Conservation (phyloP, 1,284 basidiomycete species). For the Filobasidium uniguttulatum region DNA sequence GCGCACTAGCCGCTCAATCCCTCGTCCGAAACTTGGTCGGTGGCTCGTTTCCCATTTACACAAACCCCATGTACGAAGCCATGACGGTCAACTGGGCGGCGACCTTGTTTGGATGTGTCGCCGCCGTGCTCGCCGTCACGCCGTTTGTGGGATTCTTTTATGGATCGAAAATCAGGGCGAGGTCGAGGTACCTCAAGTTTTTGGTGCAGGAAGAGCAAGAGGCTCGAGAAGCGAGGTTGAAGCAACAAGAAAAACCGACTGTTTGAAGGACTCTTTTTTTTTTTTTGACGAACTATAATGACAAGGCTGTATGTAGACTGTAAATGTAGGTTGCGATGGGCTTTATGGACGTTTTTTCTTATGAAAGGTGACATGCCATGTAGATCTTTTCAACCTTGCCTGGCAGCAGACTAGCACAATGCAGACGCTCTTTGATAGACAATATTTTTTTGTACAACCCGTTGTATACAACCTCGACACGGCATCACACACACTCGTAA, state of each 20-base stretch:
- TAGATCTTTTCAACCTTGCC: no score
- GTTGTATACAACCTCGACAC: no score
- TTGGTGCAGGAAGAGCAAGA: constrained; percentile 26
- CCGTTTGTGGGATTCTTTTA: constrained; percentile 29
- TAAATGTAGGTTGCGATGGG: no score
- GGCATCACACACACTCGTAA: no score
- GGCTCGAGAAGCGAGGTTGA: constrained; percentile 15
- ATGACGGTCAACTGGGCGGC: constrained; percentile 15
- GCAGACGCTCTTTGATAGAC: no score
- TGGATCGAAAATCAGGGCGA: constrained; percentile 26
- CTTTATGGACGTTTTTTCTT: no score
- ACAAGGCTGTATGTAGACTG: no score
- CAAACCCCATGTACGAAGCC: constrained; percentile 10
- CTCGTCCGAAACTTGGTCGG: constrained; percentile 15
- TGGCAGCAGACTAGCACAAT: no score
- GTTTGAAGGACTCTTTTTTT: no score
- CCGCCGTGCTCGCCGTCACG: constrained; percentile 20
- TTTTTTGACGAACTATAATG: no score
- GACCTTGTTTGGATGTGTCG: constrained; percentile 14
- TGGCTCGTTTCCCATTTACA: constrained; percentile 16
- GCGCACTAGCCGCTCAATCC: constrained; percentile 20
- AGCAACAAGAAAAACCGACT: neutral
- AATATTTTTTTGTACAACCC: no score
- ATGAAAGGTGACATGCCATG: no score
- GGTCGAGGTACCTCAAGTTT: constrained; percentile 24